A percentile compares a stretch with the other conserved stretches of the same genome.
phyloP scores from a whole-genome alignment of 139 green algal species.

The Pseudopediastrum boryanum region DNA sequence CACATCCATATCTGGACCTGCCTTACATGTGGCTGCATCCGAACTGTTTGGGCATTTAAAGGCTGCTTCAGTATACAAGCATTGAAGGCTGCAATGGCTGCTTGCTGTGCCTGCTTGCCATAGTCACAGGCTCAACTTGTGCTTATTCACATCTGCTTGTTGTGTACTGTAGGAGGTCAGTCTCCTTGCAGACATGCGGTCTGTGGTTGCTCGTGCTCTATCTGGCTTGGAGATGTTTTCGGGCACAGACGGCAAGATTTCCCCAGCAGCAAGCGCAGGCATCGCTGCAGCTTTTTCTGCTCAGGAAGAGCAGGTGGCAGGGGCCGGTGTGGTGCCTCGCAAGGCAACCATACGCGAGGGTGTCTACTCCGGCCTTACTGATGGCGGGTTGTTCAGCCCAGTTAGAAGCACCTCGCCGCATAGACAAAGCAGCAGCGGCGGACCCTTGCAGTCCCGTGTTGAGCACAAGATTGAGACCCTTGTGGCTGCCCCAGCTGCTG shows the following conservation, averaged over 20 bases:
- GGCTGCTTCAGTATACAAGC: background rate
- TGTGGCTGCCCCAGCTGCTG: slow-evolving; percentile 85
- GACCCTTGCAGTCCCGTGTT: slow-evolving; percentile 3
- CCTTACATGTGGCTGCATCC: too few relatives aligned
- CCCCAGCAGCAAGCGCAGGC: slow-evolving; percentile 20
- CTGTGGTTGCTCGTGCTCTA: slow-evolving; percentile 83
- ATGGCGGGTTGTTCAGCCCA: background rate
- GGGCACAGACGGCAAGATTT: slow-evolving; percentile 41
- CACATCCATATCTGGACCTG: too few relatives aligned
- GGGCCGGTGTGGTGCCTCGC: slow-evolving; percentile 18
- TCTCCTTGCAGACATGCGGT: slow-evolving; percentile 87
- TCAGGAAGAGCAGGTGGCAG: background rate
- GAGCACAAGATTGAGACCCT: slow-evolving; percentile 77
- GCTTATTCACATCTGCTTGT: background rate
- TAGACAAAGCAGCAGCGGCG: slow-evolving; percentile 34
- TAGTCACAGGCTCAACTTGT: background rate
- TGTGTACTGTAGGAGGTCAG: slow-evolving; percentile 74
- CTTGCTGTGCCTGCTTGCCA: slow-evolving; percentile 8
- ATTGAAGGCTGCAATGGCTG: slow-evolving; percentile 2
- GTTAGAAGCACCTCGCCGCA: background rate
- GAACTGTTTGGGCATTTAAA: background rate
- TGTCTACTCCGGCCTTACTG: slow-evolving; percentile 30
- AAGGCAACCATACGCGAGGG: slow-evolving; percentile 38
- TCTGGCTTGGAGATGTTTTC: slow-evolving; percentile 91
- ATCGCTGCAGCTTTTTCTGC: slow-evolving; percentile 28